Percentiles rank a stretch among this genome's conserved stretches.
These are phyloP conservation scores for Termitomyces titanicus DNA, from an alignment of 768 basidiomycete genomes.

Conservation along the genomic window DNA sequence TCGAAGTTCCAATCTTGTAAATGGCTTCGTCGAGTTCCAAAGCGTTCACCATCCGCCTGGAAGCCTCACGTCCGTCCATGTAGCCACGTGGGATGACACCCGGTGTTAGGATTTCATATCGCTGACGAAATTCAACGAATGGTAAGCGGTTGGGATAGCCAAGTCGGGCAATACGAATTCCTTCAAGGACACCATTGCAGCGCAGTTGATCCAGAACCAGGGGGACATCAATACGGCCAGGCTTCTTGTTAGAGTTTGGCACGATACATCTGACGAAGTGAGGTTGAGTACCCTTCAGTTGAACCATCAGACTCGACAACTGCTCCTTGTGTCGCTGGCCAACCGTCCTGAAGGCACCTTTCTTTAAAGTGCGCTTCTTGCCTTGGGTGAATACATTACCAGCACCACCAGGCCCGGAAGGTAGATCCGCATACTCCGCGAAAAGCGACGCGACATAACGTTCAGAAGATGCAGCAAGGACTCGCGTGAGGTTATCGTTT, in stretches of 20 bases:
- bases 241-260: slow-evolving; percentile 88
- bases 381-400: slow-evolving; percentile 41
- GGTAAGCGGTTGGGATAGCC: slow-evolving; percentile 97
- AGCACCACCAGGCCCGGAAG: slow-evolving; percentile 29
- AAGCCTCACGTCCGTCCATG: slow-evolving; percentile 97
- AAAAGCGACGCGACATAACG: slow-evolving; percentile 82
- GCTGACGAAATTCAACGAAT: slow-evolving; percentile 95
- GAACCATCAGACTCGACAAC: slow-evolving; percentile 84
- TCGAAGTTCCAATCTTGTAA: slow-evolving; percentile 92
- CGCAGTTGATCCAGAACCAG: slow-evolving; percentile 94
- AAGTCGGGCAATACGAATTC: slow-evolving; percentile 94
- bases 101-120: slow-evolving; percentile 94
- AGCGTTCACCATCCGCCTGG: slow-evolving; percentile 83
- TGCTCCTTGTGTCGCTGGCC: slow-evolving; percentile 96
- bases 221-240: slow-evolving; percentile 88
- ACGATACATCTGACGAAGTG: slow-evolving; percentile 99
- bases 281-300: slow-evolving; percentile 91
- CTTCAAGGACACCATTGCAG: slow-evolving; percentile 98
- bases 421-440: slow-evolving; percentile 65
- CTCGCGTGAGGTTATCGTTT: slow-evolving; percentile 91
- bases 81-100: slow-evolving; percentile 92
- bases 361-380: slow-evolving; percentile 81
- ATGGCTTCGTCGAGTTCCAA: slow-evolving; percentile 82
- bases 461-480: slow-evolving; percentile 80
- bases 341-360: slow-evolving; percentile 95